Conservation (phyloP, 2,329 filamentous ascomycete species). For the Phialophora verrucosa region DNA sequence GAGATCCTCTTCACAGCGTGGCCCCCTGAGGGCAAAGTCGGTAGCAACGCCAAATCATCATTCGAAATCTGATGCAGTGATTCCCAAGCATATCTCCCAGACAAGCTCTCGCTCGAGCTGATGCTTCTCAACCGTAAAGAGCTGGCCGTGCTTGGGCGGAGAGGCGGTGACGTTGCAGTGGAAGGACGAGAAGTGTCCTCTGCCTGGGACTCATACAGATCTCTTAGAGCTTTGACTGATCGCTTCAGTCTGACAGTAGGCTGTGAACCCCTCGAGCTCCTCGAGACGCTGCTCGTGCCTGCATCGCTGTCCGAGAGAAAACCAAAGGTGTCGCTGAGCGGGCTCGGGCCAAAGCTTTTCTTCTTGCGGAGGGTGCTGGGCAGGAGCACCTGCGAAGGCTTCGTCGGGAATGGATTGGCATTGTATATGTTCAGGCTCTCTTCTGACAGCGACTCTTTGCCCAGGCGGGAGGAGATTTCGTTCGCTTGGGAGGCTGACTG, state of each 20-base stretch:
- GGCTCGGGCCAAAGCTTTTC: conserved; percentile 28
- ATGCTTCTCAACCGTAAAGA: conserved; percentile 36
- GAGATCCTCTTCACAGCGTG: conserved; percentile 25
- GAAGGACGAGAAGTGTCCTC: conserved; percentile 38
- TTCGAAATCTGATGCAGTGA: conserved; percentile 33
- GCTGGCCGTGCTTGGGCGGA: conserved; percentile 33
- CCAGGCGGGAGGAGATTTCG: conserved; percentile 48
- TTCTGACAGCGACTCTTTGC: conserved; percentile 41
- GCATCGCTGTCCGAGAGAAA: conserved; percentile 20
- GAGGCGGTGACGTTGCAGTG: conserved; percentile 34
- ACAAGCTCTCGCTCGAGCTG: conserved; percentile 38
- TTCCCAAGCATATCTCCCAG: conserved; percentile 37
- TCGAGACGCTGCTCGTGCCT: conserved; percentile 22
- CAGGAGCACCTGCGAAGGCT: conserved; percentile 53
- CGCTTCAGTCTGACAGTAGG: conserved; percentile 38
- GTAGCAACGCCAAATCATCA: conserved; percentile 37
- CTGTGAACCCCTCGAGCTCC: conserved; percentile 15
- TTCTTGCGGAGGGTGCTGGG: conserved; percentile 45
- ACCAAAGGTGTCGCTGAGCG: conserved; percentile 23
- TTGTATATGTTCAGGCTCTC: conserved; percentile 48
- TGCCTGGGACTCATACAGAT: conserved; percentile 40
- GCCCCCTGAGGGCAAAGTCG: conserved; percentile 27
- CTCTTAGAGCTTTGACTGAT: conserved; percentile 39
- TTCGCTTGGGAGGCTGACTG: conserved; percentile 54
- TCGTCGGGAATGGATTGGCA: conserved; percentile 54